These are phyloP conservation scores for Phaeosphaeriaceae sp. DNA, from an alignment of 2,329 filamentous ascomycete genomes.

Conservation along the genomic window DNA sequence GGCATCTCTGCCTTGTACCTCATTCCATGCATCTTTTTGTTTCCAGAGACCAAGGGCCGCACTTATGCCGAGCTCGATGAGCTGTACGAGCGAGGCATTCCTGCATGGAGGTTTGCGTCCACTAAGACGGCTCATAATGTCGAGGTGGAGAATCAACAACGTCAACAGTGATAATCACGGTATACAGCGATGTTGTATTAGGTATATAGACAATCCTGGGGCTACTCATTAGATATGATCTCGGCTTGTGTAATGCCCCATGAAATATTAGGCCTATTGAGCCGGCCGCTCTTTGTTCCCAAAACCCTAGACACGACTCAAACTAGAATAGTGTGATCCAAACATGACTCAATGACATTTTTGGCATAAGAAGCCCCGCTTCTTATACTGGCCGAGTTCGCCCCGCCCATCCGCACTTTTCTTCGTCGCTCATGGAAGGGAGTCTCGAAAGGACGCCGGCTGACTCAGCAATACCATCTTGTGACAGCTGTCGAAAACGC, in stretches of 20 bases:
- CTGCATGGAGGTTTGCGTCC: slow-evolving; percentile 5
- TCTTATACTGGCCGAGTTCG: neutral
- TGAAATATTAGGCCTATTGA: too few species aligned
- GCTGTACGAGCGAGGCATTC: slow-evolving; percentile 5
- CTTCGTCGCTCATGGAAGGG: slow-evolving; percentile 2
- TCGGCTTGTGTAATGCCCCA: too few species aligned
- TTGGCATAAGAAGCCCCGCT: neutral
- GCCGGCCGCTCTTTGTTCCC: too few species aligned
- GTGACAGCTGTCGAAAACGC: slow-evolving; percentile 9
- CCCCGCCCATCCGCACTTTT: neutral
- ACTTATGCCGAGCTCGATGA: slow-evolving; percentile 6
- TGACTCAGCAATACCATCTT: slow-evolving; percentile 6
- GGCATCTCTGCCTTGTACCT: slow-evolving; percentile 5
- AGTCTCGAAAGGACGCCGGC: neutral
- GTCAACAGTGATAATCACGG: neutral
- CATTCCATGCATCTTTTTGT: slow-evolving; percentile 6
- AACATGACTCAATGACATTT: neutral
- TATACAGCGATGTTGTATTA: neutral
- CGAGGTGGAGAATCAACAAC: slow-evolving; percentile 3
- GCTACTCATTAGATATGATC: too few species aligned
- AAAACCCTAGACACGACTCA: neutral
- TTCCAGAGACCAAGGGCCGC: slow-evolving; percentile 8
- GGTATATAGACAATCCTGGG: neutral
- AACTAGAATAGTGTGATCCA: neutral
- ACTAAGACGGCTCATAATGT: slow-evolving; percentile 4